phyloP scores from a whole-genome alignment of 306 rosid genomes.

The Castanea sativa region DNA sequence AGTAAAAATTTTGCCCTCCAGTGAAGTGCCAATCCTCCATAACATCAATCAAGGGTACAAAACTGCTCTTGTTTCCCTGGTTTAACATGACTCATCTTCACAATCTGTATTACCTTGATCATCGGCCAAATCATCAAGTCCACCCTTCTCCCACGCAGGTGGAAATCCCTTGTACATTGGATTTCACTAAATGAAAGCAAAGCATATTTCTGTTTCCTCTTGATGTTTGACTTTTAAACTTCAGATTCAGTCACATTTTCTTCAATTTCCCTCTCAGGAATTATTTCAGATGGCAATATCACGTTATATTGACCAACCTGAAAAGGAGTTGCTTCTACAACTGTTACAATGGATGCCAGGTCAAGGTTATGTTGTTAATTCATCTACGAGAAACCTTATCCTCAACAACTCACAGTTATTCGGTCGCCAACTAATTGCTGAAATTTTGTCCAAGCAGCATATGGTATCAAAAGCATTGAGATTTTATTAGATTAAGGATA shows the following conservation, averaged over 20 bases:
- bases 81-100: not conserved
- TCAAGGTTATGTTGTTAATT: constrained; percentile 69
- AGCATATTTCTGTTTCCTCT: not conserved
- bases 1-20: not conserved
- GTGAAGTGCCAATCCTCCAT: too few relatives aligned
- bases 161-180: not conserved
- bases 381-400: constrained; percentile 74
- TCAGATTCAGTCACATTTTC: constrained; percentile 14
- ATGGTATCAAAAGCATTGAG: constrained; percentile 34
- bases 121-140: not conserved
- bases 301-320: constrained; percentile 66
- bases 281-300: constrained; percentile 66
- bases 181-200: not conserved
- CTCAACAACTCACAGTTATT: constrained; percentile 77
- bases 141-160: not conserved
- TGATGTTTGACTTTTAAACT: not conserved
- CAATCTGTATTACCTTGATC: not conserved
- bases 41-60: too few relatives aligned
- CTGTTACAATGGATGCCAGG: constrained; percentile 86
- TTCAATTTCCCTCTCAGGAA: constrained; percentile 42
- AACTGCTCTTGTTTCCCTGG: not conserved
- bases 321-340: constrained; percentile 76
- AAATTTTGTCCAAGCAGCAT: constrained; percentile 73
- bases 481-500: constrained; percentile 22
- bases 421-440: constrained; percentile 83